phyloP scores from a whole-genome alignment of 148 eudicot genomes.

The Simmondsia chinensis region DNA sequence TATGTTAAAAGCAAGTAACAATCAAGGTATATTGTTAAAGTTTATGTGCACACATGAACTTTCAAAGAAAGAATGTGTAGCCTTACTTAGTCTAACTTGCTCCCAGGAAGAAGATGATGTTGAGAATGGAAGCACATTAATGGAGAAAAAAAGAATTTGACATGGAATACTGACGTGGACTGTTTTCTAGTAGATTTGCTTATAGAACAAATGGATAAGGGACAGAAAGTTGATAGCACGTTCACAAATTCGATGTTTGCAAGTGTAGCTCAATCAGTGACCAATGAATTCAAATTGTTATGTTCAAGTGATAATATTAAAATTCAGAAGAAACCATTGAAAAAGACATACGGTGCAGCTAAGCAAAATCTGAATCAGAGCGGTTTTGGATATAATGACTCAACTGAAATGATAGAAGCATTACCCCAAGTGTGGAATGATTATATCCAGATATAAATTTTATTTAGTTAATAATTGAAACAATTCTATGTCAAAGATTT shows the following conservation, averaged over 20 bases:
- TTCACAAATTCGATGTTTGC: neutral
- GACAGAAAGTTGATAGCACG: neutral
- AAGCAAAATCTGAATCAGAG: neutral
- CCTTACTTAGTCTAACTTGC: neutral
- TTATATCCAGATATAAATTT: neutral
- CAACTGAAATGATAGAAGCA: neutral
- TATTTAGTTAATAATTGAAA: too few species aligned
- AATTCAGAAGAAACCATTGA: neutral
- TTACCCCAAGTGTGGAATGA: neutral
- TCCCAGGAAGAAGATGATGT: neutral
- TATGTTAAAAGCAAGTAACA: too few species aligned
- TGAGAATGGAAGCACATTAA: neutral
- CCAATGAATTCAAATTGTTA: neutral
- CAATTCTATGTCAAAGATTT: too few species aligned
- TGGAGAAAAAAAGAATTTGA: neutral
- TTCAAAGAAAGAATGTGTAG: too few species aligned
- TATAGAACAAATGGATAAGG: neutral
- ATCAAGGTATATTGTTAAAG: too few species aligned
- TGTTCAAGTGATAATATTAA: neutral
- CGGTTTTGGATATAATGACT: neutral
- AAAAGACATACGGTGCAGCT: neutral
- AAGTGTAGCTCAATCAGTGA: neutral
- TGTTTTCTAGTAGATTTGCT: neutral
- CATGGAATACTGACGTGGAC: neutral
- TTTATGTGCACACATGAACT: too few species aligned